Percentiles rank a stretch among this genome's conserved stretches.
Conservation (phyloP, 2,329 filamentous ascomycete genomes). For the Aspergillus thermomutatus region DNA sequence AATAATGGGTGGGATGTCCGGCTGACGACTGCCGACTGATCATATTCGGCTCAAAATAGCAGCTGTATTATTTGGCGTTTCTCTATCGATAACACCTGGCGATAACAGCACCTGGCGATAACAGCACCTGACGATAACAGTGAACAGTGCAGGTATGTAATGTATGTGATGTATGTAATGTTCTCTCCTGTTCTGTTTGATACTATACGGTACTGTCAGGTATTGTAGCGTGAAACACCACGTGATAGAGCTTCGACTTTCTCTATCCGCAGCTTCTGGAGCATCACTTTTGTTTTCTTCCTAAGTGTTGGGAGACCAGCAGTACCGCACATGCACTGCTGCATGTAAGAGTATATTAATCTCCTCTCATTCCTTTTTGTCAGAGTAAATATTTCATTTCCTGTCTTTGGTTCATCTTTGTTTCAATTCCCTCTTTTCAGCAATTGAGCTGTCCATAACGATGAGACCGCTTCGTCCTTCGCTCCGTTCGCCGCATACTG, state of each 20-base stretch:
- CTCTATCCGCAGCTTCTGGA: not conserved
- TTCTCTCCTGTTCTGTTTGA: not conserved
- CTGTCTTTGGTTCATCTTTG: not conserved
- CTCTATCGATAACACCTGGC: constrained; percentile 12
- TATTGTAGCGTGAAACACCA: not conserved
- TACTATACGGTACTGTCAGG: not conserved
- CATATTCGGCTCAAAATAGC: not conserved
- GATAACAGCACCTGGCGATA: not conserved
- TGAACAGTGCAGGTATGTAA: too few relatives aligned
- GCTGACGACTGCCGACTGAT: not conserved
- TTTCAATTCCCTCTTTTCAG: not conserved
- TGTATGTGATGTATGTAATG: not conserved
- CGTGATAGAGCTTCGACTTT: not conserved
- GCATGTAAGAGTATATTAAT: not conserved
- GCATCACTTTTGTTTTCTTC: not conserved
- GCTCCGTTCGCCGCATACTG: constrained; percentile 2
- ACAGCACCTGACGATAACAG: not conserved
- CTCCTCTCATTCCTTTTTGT: not conserved
- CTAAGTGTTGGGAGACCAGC: not conserved
- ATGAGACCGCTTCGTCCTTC: constrained; percentile 15
- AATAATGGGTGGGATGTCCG: not conserved
- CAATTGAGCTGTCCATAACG: not conserved
- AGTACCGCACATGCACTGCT: not conserved
- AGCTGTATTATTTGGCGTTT: constrained; percentile 8
- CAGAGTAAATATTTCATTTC: not conserved